A percentile compares a stretch with the other conserved stretches of the same genome.
These are phyloP conservation scores for Pseudotsuga menziesii DNA, from an alignment of 75 land plant genomes.

Conservation along the genomic window DNA sequence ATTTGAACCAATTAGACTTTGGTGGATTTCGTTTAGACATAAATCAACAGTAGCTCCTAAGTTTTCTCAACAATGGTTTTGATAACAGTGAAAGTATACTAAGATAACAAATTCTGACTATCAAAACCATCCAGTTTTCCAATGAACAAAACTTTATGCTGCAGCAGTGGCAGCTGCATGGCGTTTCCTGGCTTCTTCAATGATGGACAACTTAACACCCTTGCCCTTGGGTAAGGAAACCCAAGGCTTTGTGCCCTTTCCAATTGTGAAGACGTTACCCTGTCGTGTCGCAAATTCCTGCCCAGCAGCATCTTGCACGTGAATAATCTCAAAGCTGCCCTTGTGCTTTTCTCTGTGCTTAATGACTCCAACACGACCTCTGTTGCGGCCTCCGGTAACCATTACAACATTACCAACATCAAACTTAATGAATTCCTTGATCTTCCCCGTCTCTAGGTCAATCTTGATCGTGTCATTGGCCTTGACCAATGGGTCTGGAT, in stretches of 20 bases:
- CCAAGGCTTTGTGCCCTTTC: constrained; percentile 93
- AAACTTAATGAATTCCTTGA: constrained; percentile 89
- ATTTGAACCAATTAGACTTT: no score
- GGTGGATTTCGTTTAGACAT: no score
- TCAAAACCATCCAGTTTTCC: no score
- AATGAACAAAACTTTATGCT: constrained; percentile 18
- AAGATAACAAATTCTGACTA: no score
- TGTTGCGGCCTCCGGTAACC: constrained; percentile 97
- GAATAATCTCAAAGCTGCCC: constrained; percentile 95
- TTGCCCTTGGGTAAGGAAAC: constrained; percentile 88
- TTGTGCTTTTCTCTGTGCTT: constrained; percentile 96
- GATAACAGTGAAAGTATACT: no score
- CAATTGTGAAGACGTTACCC: constrained; percentile 85
- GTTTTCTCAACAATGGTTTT: no score
- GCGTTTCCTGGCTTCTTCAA: constrained; percentile 82
- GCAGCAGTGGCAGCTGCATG: constrained; percentile 30
- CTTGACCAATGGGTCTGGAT: constrained; percentile 97
- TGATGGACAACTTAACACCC: constrained; percentile 86
- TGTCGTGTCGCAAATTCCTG: constrained; percentile 90
- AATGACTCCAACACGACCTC: constrained; percentile 84
- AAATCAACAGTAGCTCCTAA: no score
- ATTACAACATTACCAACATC: constrained; percentile 94
- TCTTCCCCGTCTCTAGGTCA: constrained; percentile 76
- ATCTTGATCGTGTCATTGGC: constrained; percentile 93
- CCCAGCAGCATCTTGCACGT: constrained; percentile 82